Evolutionary conservation across 164 flowering plant genomes (phyloP), one percentile per base, ranked within the genome.

Genomic region (Macadamia integrifolia): DNA sequence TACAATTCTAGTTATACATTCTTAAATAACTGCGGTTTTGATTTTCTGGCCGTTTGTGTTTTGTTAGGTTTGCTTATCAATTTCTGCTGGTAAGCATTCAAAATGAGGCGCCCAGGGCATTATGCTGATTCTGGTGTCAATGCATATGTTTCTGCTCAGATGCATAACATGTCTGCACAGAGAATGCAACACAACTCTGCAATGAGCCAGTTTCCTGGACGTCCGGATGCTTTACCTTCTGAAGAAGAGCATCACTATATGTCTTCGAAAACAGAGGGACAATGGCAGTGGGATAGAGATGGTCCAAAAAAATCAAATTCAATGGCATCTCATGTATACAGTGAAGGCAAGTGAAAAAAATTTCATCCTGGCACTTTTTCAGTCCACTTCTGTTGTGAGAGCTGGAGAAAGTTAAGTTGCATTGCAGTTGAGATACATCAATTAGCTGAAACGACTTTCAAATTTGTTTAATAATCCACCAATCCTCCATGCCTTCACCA

Each of bases 231-330:
- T 62, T 66, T 74, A 42, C 74, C 75, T 32, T 31, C 67, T 40
- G 83, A 77, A 61, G 77, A 77, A 49, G 83, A 78, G 58, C 68
- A 59, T 66, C 66, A 70, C 11, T 80, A 78, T 58, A 28, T 65
- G 48, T 52, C 81, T 29, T 70, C 79, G 61, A 80, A 75, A 74
- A 71, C 72, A 55, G 83, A 78, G 62, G 72, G 63, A 30, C 80
- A 78, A 23, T 81, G 84, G 84, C 74, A 78, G 30, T 77, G 83
- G 80, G 80, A 78, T 60, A 66, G 77, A 60, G 79, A 80, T 63
- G 77, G 69, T 13, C 65, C 67, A 30, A 69, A 69, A 60, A 78
- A 57, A 63, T 52, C 75, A 65, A 60, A 49, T 66, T 60, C 74
- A 53, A 62, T 73, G 72, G 69, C 79, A 3, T 70, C 83, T 56